A percentile compares a stretch with the other conserved stretches of the same genome.
Evolutionary conservation across 2,329 filamentous ascomycete species (phyloP).

Genomic region (Aspergillus oerlinghausenensis): DNA sequence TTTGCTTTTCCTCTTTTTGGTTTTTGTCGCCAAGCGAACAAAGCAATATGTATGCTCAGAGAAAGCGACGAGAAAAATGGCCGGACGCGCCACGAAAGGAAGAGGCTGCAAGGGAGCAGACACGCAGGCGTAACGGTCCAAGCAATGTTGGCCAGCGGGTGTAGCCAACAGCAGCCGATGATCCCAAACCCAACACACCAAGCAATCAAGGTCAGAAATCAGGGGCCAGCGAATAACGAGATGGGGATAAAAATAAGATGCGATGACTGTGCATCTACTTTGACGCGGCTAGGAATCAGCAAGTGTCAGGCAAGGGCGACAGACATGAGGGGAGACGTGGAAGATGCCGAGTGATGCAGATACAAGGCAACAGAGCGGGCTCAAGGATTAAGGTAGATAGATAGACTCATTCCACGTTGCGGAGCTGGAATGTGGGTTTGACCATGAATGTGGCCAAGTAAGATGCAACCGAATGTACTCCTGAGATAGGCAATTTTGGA

Average conservation of each 20-base stretch:
- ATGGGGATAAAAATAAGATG: too few species aligned
- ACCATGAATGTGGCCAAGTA: too few species aligned
- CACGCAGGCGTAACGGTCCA: neutral
- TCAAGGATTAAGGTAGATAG: neutral
- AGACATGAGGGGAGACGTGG: constrained; percentile 4
- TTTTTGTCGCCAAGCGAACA: neutral
- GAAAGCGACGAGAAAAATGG: too few species aligned
- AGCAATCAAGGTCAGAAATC: neutral
- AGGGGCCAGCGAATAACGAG: neutral
- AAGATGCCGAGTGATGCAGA: constrained; percentile 1
- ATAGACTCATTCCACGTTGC: constrained; percentile 17
- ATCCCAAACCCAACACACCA: neutral
- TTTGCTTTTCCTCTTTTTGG: neutral
- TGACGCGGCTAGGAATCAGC: too few species aligned
- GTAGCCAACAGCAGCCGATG: neutral
- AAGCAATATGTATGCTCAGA: too few species aligned
- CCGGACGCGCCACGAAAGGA: neutral
- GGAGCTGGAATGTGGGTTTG: neutral
- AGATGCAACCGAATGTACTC: too few species aligned
- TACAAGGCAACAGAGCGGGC: constrained; percentile 6
- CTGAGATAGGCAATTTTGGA: too few species aligned
- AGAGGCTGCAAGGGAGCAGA: neutral
- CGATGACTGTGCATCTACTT: too few species aligned
- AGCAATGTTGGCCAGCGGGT: neutral
- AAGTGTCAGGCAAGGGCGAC: too few species aligned